These are phyloP conservation scores for Kwoniella sp. DNA, from an alignment of 768 basidiomycete species.

Conservation along the genomic window DNA sequence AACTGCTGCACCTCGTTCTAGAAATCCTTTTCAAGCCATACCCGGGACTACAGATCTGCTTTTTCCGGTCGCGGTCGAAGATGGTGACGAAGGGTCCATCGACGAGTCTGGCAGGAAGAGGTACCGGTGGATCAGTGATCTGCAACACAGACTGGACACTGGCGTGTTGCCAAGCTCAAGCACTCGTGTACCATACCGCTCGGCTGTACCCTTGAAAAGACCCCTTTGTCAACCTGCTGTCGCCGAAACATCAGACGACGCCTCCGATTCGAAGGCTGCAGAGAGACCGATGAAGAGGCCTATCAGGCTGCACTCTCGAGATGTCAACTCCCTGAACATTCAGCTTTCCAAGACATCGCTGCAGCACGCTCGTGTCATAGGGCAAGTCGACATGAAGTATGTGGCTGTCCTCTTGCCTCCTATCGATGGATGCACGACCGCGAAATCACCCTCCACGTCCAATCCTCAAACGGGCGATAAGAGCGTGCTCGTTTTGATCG, in stretches of 20 bases:
- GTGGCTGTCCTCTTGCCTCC: slow-evolving; percentile 65
- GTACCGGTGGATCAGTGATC: slow-evolving; percentile 12
- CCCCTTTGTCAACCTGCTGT: too few relatives aligned
- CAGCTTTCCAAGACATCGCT: slow-evolving; percentile 62
- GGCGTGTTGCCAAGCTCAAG: slow-evolving; percentile 2
- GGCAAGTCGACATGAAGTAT: slow-evolving; percentile 90
- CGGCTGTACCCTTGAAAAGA: neutral
- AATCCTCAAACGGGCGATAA: neutral
- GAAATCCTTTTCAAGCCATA: too few relatives aligned
- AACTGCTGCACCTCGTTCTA: too few relatives aligned
- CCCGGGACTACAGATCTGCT: too few relatives aligned
- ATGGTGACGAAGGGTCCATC: too few relatives aligned
- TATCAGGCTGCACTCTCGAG: neutral
- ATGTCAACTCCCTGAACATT: neutral
- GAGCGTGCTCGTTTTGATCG: slow-evolving; percentile 71
- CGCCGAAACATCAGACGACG: too few relatives aligned
- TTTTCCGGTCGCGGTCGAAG: too few relatives aligned
- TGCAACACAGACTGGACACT: slow-evolving; percentile 1
- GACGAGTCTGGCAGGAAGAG: neutral
- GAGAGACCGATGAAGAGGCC: neutral
- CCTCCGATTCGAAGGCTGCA: neutral
- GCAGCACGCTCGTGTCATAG: slow-evolving; percentile 65
- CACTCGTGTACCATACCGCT: neutral
- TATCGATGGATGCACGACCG: neutral
- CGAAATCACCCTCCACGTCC: slow-evolving; percentile 7